These are phyloP conservation scores for Fraxinus baroniana DNA, from an alignment of 305 asterid genomes.

Conservation along the genomic window DNA sequence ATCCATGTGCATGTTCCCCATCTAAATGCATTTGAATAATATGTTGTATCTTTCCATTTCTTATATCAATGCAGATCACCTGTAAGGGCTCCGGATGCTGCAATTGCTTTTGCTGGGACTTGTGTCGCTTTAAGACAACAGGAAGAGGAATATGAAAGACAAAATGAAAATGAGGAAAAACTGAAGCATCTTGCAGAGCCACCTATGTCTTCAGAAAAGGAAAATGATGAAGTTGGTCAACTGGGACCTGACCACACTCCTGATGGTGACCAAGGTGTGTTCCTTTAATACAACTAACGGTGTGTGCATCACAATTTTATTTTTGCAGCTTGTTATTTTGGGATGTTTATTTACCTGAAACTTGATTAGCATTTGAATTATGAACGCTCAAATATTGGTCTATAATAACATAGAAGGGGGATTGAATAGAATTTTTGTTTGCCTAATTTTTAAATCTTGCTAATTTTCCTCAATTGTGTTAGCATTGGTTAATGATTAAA, in stretches of 20 bases:
- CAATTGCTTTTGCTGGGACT: slow-evolving; percentile 35
- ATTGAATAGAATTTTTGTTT: background rate
- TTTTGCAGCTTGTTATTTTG: background rate
- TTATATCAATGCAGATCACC: slow-evolving; percentile 55
- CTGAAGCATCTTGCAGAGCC: slow-evolving; percentile 79
- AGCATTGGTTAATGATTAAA: background rate
- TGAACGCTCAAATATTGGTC: background rate
- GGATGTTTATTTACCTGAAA: background rate
- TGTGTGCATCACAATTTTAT: slow-evolving; percentile 1
- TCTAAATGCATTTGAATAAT: background rate
- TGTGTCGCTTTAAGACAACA: slow-evolving; percentile 44
- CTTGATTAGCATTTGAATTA: background rate
- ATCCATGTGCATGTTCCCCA: slow-evolving; percentile 7
- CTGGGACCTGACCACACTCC: slow-evolving; percentile 36
- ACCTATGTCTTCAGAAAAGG: slow-evolving; percentile 45
- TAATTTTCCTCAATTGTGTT: background rate
- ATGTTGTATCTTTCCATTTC: background rate
- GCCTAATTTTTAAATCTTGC: background rate
- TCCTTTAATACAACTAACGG: background rate
- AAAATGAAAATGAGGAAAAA: slow-evolving; percentile 91
- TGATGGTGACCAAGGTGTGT: slow-evolving; percentile 51
- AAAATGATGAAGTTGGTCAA: slow-evolving; percentile 48
- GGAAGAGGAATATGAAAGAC: slow-evolving; percentile 86
- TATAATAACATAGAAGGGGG: background rate
- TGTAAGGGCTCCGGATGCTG: slow-evolving; percentile 39